Evolutionary conservation across 495 filamentous ascomycete species (phyloP), one percentile per base, ranked within the genome.

Genomic region (Poronia punctata): DNA sequence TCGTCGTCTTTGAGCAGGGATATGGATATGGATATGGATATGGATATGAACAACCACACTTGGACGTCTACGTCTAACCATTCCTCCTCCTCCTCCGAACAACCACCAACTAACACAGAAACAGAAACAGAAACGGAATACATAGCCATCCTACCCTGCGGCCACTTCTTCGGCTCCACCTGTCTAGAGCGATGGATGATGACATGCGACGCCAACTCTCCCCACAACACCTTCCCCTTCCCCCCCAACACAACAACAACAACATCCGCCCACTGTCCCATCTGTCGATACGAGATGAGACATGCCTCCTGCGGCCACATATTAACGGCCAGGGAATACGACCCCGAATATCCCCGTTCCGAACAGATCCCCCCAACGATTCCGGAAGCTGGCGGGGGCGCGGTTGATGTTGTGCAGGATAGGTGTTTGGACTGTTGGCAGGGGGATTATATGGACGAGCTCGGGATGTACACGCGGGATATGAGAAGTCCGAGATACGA

Each of bases 41-140:
- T n/a, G n/a, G n/a, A n/a, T n/a, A n/a, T n/a, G n/a, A n/a, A n/a
- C n/a, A n/a, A n/a, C n/a, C n/a, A n/a, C n/a, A n/a, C n/a, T n/a
- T n/a, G n/a, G n/a, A n/a, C n/a, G n/a, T n/a, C n/a, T n/a, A n/a
- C n/a, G n/a, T n/a, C n/a, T n/a, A n/a, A n/a, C n/a, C n/a, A 43
- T 22, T 59, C 62, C 37, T 33, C 49, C 57, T 64, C 60, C 48
- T 58, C 60, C 43, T 59, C 62, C 18, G 57, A 56, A 7, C n/a
- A 7, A 7, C 24, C 24, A 7, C n/a, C 24, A 27, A 27, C 7
- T 7, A 27, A n/a, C 15, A 17, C 8, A 7, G 9, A 11, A 4
- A 40, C 19, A 5, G 35, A 22, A 0, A 5, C 12, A 5, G n/a
- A 1, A 10, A 20, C 17, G 2, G 35, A 52, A 9, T 24, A 22